A percentile compares a stretch with the other conserved stretches of the same genome.
Evolutionary conservation across 2,329 filamentous ascomycete genomes (phyloP).

Genomic region (Byssochlamys sp.): DNA sequence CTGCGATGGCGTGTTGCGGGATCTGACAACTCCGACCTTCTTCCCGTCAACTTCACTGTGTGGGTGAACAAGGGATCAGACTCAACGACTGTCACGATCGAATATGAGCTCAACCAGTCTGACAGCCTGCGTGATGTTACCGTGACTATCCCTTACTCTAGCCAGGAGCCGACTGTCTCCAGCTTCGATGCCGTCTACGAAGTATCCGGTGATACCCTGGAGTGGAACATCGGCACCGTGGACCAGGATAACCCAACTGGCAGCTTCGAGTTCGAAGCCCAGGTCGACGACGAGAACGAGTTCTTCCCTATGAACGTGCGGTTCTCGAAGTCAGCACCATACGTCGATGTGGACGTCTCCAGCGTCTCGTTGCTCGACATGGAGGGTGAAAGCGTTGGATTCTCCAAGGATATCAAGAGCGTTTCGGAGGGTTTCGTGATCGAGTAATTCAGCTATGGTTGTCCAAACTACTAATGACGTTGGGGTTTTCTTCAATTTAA

Average conservation of each 20-base stretch:
- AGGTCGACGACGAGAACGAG: conserved; percentile 78
- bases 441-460: conserved; percentile 23
- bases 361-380: conserved; percentile 36
- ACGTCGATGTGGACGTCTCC: conserved; percentile 78
- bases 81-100: conserved; percentile 81
- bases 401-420: conserved; percentile 38
- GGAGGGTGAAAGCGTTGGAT: conserved; percentile 35
- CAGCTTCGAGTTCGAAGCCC: conserved; percentile 89
- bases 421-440: conserved; percentile 37
- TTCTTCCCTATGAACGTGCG: conserved; percentile 96
- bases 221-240: conserved; percentile 85
- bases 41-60: conserved; percentile 91
- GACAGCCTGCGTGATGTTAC: conserved; percentile 73
- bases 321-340: conserved; percentile 78
- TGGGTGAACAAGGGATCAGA: conserved; percentile 87
- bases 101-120: conserved; percentile 82
- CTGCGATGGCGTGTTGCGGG: conserved; percentile 80
- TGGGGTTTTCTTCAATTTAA: neutral
- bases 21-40: conserved; percentile 65
- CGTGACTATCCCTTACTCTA: conserved; percentile 77
- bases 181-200: conserved; percentile 93
- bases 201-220: conserved; percentile 80
- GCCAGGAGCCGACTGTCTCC: conserved; percentile 75
- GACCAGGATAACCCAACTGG: conserved; percentile 74
- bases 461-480: neutral